Conservation (phyloP, 208 protist species). For the Crithidia bombi region DNA sequence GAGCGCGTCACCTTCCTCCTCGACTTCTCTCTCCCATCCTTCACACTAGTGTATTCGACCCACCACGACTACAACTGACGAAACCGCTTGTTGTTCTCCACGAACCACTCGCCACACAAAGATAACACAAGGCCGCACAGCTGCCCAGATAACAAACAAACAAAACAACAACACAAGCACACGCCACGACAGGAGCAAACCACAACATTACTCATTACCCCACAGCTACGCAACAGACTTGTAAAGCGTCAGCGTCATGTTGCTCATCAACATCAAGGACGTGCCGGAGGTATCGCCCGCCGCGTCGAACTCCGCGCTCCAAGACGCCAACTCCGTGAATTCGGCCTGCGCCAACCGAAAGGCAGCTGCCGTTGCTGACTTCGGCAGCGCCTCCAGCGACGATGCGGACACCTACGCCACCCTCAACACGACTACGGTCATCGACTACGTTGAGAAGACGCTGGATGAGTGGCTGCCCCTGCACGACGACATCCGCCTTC, state of each 20-base stretch:
- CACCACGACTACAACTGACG: too few species aligned
- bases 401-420: conserved; percentile 23
- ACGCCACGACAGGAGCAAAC: too few species aligned
- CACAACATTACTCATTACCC: neutral
- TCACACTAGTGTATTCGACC: too few species aligned
- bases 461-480: conserved; percentile 17
- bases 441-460: conserved; percentile 34
- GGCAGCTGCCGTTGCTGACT: neutral
- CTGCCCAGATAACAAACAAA: neutral
- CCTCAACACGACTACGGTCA: conserved; percentile 25
- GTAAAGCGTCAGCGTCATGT: neutral
- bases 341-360: neutral
- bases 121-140: neutral
- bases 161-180: too few species aligned
- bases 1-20: neutral
- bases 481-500: conserved; percentile 15
- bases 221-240: neutral
- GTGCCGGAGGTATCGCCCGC: neutral
- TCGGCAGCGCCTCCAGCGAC: conserved; percentile 3
- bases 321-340: conserved; percentile 23
- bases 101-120: too few species aligned
- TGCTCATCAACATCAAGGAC: neutral
- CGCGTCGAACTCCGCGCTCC: neutral
- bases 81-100: too few species aligned
- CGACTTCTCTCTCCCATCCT: neutral